Base-by-base conservation (phyloP, 2,329 filamentous ascomycete species). In the Ophiocordyceps camponoti-saundersi region DNA sequence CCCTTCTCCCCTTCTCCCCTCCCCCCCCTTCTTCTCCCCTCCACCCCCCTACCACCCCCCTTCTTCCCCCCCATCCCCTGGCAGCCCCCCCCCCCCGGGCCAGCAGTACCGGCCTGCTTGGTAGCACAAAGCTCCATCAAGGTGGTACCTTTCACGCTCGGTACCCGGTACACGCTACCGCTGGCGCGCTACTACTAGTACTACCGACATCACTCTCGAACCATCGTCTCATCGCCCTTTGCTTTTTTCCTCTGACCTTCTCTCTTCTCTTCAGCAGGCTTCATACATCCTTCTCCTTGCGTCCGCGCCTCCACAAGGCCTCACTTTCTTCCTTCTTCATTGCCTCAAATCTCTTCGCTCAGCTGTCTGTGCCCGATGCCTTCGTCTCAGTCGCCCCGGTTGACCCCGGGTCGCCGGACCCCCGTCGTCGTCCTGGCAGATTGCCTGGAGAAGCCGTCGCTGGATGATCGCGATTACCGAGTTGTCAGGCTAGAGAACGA, bases 391-490 rank as follows among this genome's bases (percentile, higher is more conserved):
- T 34, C 49, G 67, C 68, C 39, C 60, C 61, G 40, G 58, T 60
- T 51, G 59, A 56, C 50, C 48, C 52, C 52, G 48, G 54, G 52
- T 50, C 59, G 53, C 47, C 50, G 56, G 47, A 52, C 57, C 46
- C 53, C 61, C 53, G 61, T 63, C 54, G 50, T 60, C 53, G 53
- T 61, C 51, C 49, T 86, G 53, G 79, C 85, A 32, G 83, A 93
- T 57, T 65, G 72, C 44, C 69, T 95, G 47, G 85, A 94, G 68
- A 88, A 85, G 58, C 86, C 88, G 6, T 79, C 81, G 53, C 73
- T 93, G 47, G 90, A 96, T 64, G 80, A 94, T 62, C 79, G 90
- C 46, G 75, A 79, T 30, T 98, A 98, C 62, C 77, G 90, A 48
- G 87, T 98, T 52, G 81, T 96, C 55, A 77, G 79, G 46, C 72